phyloP scores from a whole-genome alignment of 2,329 filamentous ascomycete genomes.

The Trichoderma aggressivum region DNA sequence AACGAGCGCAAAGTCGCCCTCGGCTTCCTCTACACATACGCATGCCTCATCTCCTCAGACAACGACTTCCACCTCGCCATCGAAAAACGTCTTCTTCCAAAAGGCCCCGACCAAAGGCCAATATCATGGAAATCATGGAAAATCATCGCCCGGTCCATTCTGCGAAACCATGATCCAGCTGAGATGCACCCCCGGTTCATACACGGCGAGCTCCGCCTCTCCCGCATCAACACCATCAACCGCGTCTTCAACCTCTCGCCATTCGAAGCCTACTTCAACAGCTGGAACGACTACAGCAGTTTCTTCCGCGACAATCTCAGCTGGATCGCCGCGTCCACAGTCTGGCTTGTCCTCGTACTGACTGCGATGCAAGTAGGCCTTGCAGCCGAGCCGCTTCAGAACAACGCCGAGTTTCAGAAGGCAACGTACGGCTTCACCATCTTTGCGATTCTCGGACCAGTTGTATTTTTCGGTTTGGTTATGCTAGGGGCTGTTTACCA shows the following conservation, averaged over 20 bases:
- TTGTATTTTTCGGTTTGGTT: neutral
- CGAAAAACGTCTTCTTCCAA: neutral
- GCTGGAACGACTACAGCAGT: neutral
- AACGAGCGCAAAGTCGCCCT: neutral
- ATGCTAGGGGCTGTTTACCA: neutral
- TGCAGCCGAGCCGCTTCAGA: neutral
- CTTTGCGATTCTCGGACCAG: neutral
- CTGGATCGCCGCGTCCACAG: neutral
- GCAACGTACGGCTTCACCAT: neutral
- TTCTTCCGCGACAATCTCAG: neutral
- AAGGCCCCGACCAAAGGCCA: neutral
- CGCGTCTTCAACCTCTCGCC: neutral
- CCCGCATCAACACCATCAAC: slow-evolving; percentile 1
- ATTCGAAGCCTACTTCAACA: neutral
- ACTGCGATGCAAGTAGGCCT: neutral
- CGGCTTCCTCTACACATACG: slow-evolving; percentile 1
- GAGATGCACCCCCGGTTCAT: neutral
- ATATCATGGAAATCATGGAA: neutral
- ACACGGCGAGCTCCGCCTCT: neutral
- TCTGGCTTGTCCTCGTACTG: neutral
- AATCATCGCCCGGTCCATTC: neutral
- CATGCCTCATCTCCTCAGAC: neutral
- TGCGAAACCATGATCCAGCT: neutral
- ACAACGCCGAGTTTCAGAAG: neutral
- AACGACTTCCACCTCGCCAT: neutral